Evolutionary conservation across 2,329 filamentous ascomycete genomes (phyloP), one percentile per base, ranked within the genome.

Genomic region (Fusarium sp.): DNA sequence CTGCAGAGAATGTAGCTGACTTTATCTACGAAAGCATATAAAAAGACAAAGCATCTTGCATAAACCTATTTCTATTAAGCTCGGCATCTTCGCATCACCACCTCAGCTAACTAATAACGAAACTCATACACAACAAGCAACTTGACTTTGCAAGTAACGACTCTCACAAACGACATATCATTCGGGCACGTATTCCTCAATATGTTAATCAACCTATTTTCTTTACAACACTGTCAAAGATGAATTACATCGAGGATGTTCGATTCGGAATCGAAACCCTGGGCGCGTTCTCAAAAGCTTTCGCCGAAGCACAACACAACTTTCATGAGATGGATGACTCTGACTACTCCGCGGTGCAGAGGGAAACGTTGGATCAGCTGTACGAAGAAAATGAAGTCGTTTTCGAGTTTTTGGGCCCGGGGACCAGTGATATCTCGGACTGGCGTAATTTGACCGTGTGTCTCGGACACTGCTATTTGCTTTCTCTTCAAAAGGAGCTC

Each of bases 401-500:
- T 2, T 44, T 3, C 25, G 3, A 3, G 0, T 21, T 30, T 4
- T 3, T 49, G 13, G 13, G 46, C 6, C 0, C 4, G 0, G 4
- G 25, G 19, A 1, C 4, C 28, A 13, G 16, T 2, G 46, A 30
- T 30, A n/a, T 12, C 46, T 11, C 1, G 0, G 21, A n/a, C 4
- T n/a, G 28, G 28, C 28, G 19, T n/a, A 30, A 4, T 30, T 2
- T 46, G 44, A 3, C 25, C 12, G 18, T 15, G 18, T 0, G 5
- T 7, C 11, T 46, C 9, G 44, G 25, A 46, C 25, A 46, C 5
- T 4, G 44, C 2, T 28, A 46, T 21, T 28, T 21, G 12, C 2
- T 3, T 0, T 28, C 0, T 6, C 44, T 28, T 46, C 8, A 4
- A 5, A 30, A 7, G 19, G 13, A 49, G 3, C 19, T 47, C 4